Conservation (phyloP, 2,329 filamentous ascomycete species). For the Colletotrichum tamarilloi region DNA sequence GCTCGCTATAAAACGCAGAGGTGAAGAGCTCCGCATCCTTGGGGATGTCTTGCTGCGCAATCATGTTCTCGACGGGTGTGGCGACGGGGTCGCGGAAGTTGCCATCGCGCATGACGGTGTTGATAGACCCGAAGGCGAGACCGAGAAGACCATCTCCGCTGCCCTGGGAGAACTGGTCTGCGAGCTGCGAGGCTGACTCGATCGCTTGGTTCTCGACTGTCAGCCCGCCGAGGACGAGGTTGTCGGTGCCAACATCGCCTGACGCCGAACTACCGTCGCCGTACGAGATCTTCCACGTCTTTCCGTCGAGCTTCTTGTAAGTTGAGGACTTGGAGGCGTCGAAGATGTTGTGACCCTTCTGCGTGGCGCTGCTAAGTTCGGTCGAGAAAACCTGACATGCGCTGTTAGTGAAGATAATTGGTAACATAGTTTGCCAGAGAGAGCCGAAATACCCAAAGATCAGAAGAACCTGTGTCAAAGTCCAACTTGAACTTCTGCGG, state of each 20-base stretch:
- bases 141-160: conserved; percentile 75
- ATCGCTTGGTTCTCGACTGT: conserved; percentile 71
- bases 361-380: conserved; percentile 38
- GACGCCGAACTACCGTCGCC: conserved; percentile 73
- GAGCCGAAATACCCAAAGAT: conserved; percentile 77
- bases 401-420: conserved; percentile 40
- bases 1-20: conserved; percentile 29
- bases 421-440: conserved; percentile 50
- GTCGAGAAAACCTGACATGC: conserved; percentile 43
- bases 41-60: conserved; percentile 76
- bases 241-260: conserved; percentile 74
- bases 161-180: conserved; percentile 67
- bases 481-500: conserved; percentile 73
- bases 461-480: conserved; percentile 80
- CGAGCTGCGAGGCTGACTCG: conserved; percentile 71
- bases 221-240: conserved; percentile 74
- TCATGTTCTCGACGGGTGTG: conserved; percentile 80
- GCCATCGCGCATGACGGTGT: conserved; percentile 68
- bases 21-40: conserved; percentile 62
- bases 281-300: conserved; percentile 74
- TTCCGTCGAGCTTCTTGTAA: conserved; percentile 51
- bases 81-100: conserved; percentile 58
- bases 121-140: conserved; percentile 73
- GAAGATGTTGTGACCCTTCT: conserved; percentile 55
- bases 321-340: conserved; percentile 49